Evolutionary conservation across 176 grass and related monocot species (phyloP).

Genomic region (Aegilops umbellulata): DNA sequence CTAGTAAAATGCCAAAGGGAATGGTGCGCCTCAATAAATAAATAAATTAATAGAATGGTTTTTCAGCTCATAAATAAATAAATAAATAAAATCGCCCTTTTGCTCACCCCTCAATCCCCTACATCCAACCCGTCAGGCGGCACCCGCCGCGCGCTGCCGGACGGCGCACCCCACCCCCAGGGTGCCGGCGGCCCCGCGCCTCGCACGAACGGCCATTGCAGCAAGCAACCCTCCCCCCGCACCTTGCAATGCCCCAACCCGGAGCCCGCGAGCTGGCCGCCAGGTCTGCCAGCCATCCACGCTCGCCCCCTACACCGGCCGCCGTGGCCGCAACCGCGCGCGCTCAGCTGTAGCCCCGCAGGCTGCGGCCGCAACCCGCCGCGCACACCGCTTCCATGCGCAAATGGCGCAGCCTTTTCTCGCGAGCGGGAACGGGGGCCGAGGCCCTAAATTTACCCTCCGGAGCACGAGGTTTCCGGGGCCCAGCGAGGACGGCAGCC

Average conservation of each 20-base stretch:
- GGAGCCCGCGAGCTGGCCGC: background rate
- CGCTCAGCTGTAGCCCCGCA: background rate
- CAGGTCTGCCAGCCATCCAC: background rate
- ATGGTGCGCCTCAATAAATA: too few relatives aligned
- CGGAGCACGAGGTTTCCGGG: background rate
- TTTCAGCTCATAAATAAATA: too few relatives aligned
- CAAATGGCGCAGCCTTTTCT: background rate
- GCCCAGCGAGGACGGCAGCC: conserved; percentile 19
- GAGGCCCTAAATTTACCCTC: conserved; percentile 18
- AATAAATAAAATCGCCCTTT: too few relatives aligned
- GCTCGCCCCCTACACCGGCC: background rate
- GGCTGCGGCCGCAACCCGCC: background rate
- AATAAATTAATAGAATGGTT: too few relatives aligned
- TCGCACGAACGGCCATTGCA: too few relatives aligned
- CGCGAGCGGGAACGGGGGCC: background rate
- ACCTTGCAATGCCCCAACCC: background rate
- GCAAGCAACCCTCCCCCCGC: background rate
- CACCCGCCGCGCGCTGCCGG: too few relatives aligned
- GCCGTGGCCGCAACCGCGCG: background rate
- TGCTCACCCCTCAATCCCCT: too few relatives aligned
- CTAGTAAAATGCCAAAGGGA: too few relatives aligned
- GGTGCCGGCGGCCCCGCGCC: too few relatives aligned
- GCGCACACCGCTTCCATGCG: background rate
- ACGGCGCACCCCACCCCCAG: too few relatives aligned
- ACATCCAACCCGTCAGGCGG: too few relatives aligned